Percentiles rank a stretch among this genome's conserved stretches.
These are phyloP conservation scores for Lachnellula hyalina DNA, from an alignment of 2,329 filamentous ascomycete species.

Conservation along the genomic window DNA sequence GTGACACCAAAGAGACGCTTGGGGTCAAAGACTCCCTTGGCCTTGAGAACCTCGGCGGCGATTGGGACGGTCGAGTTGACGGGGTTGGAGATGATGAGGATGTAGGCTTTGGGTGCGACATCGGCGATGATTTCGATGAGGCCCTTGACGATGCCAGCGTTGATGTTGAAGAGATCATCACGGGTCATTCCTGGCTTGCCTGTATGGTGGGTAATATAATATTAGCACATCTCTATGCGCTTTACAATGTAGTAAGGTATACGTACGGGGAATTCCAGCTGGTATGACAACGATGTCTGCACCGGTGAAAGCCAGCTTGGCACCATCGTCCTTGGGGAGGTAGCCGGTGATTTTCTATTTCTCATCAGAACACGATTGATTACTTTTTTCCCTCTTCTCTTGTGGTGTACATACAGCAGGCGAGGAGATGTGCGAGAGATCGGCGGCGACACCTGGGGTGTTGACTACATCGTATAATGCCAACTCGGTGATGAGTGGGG, in stretches of 20 bases:
- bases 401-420: constrained; percentile 58
- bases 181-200: constrained; percentile 99
- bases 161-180: constrained; percentile 99
- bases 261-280: constrained; percentile 92
- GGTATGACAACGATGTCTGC: constrained; percentile 96
- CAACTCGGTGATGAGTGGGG: constrained; percentile 83
- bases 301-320: constrained; percentile 83
- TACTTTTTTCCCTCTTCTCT: constrained; percentile 24
- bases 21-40: constrained; percentile 86
- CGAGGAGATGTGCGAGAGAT: constrained; percentile 96
- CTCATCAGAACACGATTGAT: constrained; percentile 21
- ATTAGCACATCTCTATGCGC: constrained; percentile 11
- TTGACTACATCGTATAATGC: constrained; percentile 99
- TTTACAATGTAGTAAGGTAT: neutral
- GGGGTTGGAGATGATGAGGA: constrained; percentile 97
- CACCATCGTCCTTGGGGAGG: constrained; percentile 78
- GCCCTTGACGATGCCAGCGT: constrained; percentile 94
- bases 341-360: constrained; percentile 77
- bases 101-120: constrained; percentile 84
- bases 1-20: constrained; percentile 98
- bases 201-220: constrained; percentile 35
- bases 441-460: constrained; percentile 90
- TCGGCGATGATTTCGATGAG: constrained; percentile 85
- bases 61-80: constrained; percentile 99
- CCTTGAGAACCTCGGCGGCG: constrained; percentile 93